Percentiles rank a stretch among this genome's conserved stretches.
Evolutionary conservation across 192 early-diverging fungal species (phyloP).

Genomic region (Entomortierella chlamydospora): DNA sequence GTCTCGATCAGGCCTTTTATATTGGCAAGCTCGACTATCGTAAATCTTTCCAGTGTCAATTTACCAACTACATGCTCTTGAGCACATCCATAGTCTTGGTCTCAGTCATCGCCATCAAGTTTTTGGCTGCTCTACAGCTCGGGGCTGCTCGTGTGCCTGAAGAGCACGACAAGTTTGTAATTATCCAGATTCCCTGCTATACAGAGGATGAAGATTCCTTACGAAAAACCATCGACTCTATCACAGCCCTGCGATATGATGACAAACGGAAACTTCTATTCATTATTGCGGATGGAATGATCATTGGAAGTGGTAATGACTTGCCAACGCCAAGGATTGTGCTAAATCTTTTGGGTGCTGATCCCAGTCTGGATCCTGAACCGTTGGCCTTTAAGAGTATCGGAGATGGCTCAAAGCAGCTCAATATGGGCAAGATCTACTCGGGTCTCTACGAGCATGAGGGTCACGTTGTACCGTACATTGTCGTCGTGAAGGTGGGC

Average conservation of each 20-base stretch:
- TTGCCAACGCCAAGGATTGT: slow-evolving; percentile 97
- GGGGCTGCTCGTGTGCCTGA: slow-evolving; percentile 78
- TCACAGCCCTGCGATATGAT: slow-evolving; percentile 81
- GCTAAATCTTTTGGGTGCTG: slow-evolving; percentile 90
- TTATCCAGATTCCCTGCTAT: slow-evolving; percentile 95
- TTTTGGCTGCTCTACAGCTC: slow-evolving; percentile 83
- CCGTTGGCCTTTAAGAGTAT: slow-evolving; percentile 86
- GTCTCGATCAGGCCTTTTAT: slow-evolving; percentile 88
- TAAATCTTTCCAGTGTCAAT: slow-evolving; percentile 77
- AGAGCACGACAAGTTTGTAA: slow-evolving; percentile 95
- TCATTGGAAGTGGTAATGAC: slow-evolving; percentile 97
- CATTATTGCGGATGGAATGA: slow-evolving; percentile 91
- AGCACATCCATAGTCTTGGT: slow-evolving; percentile 81
- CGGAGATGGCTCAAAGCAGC: slow-evolving; percentile 90
- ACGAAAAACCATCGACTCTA: slow-evolving; percentile 85
- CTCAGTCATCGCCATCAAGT: slow-evolving; percentile 84
- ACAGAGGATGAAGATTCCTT: slow-evolving; percentile 91
- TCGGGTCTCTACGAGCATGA: slow-evolving; percentile 92
- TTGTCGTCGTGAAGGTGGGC: slow-evolving; percentile 95
- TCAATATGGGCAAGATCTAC: slow-evolving; percentile 97
- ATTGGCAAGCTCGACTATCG: slow-evolving; percentile 86
- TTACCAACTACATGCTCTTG: slow-evolving; percentile 89
- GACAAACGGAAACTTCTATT: slow-evolving; percentile 91
- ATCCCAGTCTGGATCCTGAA: slow-evolving; percentile 79
- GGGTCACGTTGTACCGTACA: slow-evolving; percentile 91